Base-by-base conservation (phyloP, 2,329 filamentous ascomycete genomes). In the Beauveria sp. region DNA sequence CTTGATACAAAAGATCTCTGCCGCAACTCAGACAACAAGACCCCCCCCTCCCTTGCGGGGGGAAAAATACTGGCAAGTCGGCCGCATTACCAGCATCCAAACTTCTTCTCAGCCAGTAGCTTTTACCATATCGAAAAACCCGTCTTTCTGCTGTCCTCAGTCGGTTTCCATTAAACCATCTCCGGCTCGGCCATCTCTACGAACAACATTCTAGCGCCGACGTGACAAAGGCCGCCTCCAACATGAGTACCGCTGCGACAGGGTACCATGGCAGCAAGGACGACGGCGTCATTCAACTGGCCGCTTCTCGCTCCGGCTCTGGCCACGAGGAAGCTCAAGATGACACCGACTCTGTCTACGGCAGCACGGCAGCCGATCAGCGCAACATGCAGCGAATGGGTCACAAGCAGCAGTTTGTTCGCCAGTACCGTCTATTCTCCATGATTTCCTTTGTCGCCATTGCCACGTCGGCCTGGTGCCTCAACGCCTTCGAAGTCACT, bases 361-460 rank as follows among this genome's bases (percentile, higher is more conserved):
- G 24, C 22, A 24, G 30, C 30, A 55, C 61, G 55, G 44, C 41
- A 28, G 51, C 46, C 24, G 55, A 57, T 22, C 8, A 37, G 24
- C 24, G 48, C 16, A 48, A 62, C 51, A 62, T 62, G 61, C 55
- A 40, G 24, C 61, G 61, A 3, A 55, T 62, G 48, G 61, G 61
- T 8, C 61, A 55, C 43, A 59, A 59, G 22, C 61, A 62, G 40
- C 55, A 59, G 37, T 28, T 62, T 7, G 46, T 62, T 20, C 61
- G 61, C 55, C 48, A 59, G 30, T 62, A 59, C 50, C 61, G 55
- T 26, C 30, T 59, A 8, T 54, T 62, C 16, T 59, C 61, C 30
- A 62, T 62, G 55, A 56, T 59, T 26, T 62, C 61, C 3, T 62
- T 62, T 20, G 61, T 54, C 18, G 37, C 55, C 16, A 53, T 62